Percentiles rank a stretch among this genome's conserved stretches.
Evolutionary conservation across 768 basidiomycete genomes (phyloP).

Genomic region (Leucocoprinus sp.): DNA sequence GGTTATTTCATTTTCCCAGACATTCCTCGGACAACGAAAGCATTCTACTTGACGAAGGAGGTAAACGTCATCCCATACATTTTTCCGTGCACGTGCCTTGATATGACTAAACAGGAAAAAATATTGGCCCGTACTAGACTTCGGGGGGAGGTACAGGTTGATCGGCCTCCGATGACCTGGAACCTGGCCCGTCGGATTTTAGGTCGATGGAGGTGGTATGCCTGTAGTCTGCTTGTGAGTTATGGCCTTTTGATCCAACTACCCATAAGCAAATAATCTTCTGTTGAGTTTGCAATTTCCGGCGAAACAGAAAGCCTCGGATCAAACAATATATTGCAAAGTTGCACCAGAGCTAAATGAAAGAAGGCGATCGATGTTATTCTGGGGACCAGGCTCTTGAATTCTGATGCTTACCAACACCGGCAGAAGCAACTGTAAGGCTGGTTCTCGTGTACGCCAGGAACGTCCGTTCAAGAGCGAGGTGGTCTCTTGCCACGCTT

Average conservation of each 20-base stretch:
- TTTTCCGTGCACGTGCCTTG: not conserved
- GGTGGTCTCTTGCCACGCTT: slow-evolving; percentile 56
- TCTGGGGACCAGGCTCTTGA: not conserved
- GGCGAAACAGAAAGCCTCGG: slow-evolving; percentile 65
- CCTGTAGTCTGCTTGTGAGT: slow-evolving; percentile 51
- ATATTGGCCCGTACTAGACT: slow-evolving; percentile 42
- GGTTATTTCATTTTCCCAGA: slow-evolving; percentile 71
- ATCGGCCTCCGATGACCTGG: slow-evolving; percentile 38
- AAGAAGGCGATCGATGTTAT: not conserved
- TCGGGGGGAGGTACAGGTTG: slow-evolving; percentile 30
- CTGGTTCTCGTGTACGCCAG: slow-evolving; percentile 61
- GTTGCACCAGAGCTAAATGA: slow-evolving; percentile 43
- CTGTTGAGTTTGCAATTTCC: slow-evolving; percentile 48
- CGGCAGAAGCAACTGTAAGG: slow-evolving; percentile 47
- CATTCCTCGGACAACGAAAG: slow-evolving; percentile 53
- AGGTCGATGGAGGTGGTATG: slow-evolving; percentile 61
- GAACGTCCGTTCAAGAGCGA: slow-evolving; percentile 57
- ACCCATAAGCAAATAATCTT: not conserved
- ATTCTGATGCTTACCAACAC: slow-evolving; percentile 39
- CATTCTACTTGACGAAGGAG: slow-evolving; percentile 55
- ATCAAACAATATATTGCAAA: slow-evolving; percentile 48
- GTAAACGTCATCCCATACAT: slow-evolving; percentile 20
- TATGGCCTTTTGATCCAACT: not conserved
- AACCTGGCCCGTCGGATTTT: slow-evolving; percentile 39
- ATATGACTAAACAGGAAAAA: slow-evolving; percentile 37